A percentile compares a stretch with the other conserved stretches of the same genome.
Conservation (phyloP, 2,329 filamentous ascomycete genomes). For the Cladosporium cucumerinum region DNA sequence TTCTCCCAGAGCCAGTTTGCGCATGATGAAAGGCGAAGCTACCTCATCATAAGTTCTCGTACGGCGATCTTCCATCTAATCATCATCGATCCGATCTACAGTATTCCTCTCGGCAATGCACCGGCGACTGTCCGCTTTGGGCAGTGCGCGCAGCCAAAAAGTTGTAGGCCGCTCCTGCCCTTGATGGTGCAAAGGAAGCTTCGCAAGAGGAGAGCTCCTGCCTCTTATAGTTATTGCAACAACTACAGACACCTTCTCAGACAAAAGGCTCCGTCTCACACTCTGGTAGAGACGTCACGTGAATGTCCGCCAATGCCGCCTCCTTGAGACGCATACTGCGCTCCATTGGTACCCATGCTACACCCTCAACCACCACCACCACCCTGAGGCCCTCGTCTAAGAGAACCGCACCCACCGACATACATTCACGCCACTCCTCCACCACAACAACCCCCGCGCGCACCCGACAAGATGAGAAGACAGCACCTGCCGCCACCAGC, state of each 20-base stretch:
- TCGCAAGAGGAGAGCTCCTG: background rate
- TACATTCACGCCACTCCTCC: background rate
- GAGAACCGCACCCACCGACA: background rate
- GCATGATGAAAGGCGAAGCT: too few relatives aligned
- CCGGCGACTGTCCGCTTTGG: background rate
- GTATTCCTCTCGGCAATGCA: background rate
- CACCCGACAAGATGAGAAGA: background rate
- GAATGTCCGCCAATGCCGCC: constrained; percentile 14
- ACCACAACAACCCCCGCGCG: background rate
- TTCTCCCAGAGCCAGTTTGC: background rate
- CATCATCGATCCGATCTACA: background rate
- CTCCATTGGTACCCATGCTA: background rate
- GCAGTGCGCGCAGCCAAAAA: background rate
- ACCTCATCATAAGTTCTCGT: background rate
- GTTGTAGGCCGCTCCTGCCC: background rate
- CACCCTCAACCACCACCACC: background rate
- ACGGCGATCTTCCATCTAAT: background rate
- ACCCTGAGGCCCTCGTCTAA: background rate
- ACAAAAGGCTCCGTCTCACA: too few relatives aligned
- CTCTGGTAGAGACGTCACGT: background rate
- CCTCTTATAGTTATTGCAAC: background rate
- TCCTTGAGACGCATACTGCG: background rate
- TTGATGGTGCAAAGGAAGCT: background rate
- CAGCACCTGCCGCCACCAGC: background rate
- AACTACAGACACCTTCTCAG: background rate